phyloP scores from a whole-genome alignment of 768 basidiomycete species.

The Fibroporia radiculosa region DNA sequence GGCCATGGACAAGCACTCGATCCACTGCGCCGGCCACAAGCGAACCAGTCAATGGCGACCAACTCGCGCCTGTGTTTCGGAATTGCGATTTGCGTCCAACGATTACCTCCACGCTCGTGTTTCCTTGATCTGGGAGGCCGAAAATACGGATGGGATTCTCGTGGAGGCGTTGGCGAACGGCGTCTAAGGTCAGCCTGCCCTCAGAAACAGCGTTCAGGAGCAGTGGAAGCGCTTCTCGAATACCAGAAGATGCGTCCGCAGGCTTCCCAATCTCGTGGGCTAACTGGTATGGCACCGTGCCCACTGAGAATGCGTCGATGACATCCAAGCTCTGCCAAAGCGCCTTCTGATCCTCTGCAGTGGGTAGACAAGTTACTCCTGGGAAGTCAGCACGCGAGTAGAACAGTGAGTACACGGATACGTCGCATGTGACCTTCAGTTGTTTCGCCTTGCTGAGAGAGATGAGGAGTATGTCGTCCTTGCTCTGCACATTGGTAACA shows the following conservation, averaged over 20 bases:
- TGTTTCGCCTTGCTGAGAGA: constrained; percentile 91
- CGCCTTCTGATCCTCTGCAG: constrained; percentile 65
- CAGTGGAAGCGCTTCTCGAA: constrained; percentile 82
- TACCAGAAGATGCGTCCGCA: constrained; percentile 66
- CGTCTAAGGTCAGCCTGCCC: constrained; percentile 73
- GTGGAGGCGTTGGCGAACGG: constrained; percentile 74
- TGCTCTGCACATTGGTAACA: constrained; percentile 79
- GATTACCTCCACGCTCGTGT: constrained; percentile 90
- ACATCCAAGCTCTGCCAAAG: constrained; percentile 80
- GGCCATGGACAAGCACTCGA: constrained; percentile 83
- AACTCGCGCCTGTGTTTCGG: constrained; percentile 39
- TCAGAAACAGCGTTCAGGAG: constrained; percentile 79
- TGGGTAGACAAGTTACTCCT: constrained; percentile 55
- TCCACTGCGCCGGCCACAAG: constrained; percentile 72
- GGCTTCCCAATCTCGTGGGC: constrained; percentile 53
- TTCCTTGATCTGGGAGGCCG: constrained; percentile 75
- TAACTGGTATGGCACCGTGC: constrained; percentile 73
- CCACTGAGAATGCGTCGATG: constrained; percentile 90
- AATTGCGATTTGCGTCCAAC: constrained; percentile 58
- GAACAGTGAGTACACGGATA: constrained; percentile 87
- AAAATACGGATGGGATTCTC: constrained; percentile 94
- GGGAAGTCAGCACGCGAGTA: constrained; percentile 75
- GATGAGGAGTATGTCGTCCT: constrained; percentile 85
- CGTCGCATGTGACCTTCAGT: constrained; percentile 94
- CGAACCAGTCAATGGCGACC: constrained; percentile 77